Conservation (phyloP, 306 rosid genomes). For the Clitoria ternatea region DNA sequence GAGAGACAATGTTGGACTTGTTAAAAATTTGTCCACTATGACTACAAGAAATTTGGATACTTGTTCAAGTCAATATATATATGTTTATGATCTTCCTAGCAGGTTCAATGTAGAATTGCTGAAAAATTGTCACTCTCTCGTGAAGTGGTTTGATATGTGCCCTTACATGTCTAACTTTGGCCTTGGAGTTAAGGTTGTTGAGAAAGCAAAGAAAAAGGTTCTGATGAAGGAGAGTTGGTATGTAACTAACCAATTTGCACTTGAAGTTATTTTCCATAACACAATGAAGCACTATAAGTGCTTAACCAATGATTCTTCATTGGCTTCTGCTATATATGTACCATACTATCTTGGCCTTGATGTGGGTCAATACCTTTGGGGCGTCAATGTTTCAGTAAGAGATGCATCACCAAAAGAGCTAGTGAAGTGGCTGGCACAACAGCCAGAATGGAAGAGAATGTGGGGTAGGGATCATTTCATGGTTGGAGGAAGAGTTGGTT, state of each 20-base stretch:
- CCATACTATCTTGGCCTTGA: constrained; percentile 62
- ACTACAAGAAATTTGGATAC: constrained; percentile 18
- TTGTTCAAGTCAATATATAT: constrained; percentile 43
- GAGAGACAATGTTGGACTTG: not conserved
- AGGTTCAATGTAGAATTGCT: constrained; percentile 48
- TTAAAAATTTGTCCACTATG: not conserved
- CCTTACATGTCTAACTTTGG: constrained; percentile 42
- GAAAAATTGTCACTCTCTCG: constrained; percentile 35
- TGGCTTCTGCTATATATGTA: constrained; percentile 56
- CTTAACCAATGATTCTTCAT: constrained; percentile 51
- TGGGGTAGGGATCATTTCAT: constrained; percentile 61
- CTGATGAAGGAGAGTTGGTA: constrained; percentile 38
- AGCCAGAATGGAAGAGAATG: constrained; percentile 49
- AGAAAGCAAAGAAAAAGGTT: not conserved
- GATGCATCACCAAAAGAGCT: constrained; percentile 43
- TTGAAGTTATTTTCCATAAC: constrained; percentile 59
- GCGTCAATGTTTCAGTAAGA: constrained; percentile 30
- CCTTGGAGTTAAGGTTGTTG: constrained; percentile 33
- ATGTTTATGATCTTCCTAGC: constrained; percentile 42
- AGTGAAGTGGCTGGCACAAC: constrained; percentile 35
- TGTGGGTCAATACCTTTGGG: constrained; percentile 49
- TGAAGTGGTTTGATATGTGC: constrained; percentile 47
- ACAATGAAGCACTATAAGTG: constrained; percentile 55
- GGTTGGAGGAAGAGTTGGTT: constrained; percentile 49
- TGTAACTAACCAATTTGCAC: constrained; percentile 50